Evolutionary conservation across 2,329 filamentous ascomycete species (phyloP), one percentile per base, ranked within the genome.

Genomic region (Aspergillus japonicus): DNA sequence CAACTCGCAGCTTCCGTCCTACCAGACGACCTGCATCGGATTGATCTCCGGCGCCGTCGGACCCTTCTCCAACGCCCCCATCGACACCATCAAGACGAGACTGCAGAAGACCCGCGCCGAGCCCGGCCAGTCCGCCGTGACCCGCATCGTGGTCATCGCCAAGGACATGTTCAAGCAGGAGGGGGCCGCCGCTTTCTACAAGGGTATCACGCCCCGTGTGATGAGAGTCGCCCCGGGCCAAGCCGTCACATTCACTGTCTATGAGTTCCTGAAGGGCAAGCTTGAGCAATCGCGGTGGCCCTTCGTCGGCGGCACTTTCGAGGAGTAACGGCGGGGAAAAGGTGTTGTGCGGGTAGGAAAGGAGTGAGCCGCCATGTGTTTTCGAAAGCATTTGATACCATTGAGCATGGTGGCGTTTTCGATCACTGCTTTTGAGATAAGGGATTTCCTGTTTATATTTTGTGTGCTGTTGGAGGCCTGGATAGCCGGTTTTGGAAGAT

Each of bases 31-130:
- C 5, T 54, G 94, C 6, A 96, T 98, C 68, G 95, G 93, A 35
- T 83, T 99, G 57, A 88, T 99, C 26, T 91, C 87, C 56, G 95
- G 95, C 68, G 95, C 95, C 62, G 96, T 99, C 86, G 95, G 95
- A 1, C 95, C 95, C 5, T 85, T 99, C 72, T 95, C 90, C 69
- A 99, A 99, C 74, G 95, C 96, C 29, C 95, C 95, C 23, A 98
- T 99, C 74, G 95, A 99, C 73, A 99, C 95, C 44, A 98, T 99
- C 82, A 99, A 99, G 87, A 99, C 95, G 47, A 83, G 95, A 54
- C 80, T 99, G 75, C 95, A 99, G 77, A 95, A 92, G 79, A 95
- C 88, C 54, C 91, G 92, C 0, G 92, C 90, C 3, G 85, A 90
- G 77, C 85, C 87, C 5, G 93, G 94, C 16, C 89, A 93, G 71